phyloP scores from a whole-genome alignment of 345 rosid genomes.

The Corymbia maculata region DNA sequence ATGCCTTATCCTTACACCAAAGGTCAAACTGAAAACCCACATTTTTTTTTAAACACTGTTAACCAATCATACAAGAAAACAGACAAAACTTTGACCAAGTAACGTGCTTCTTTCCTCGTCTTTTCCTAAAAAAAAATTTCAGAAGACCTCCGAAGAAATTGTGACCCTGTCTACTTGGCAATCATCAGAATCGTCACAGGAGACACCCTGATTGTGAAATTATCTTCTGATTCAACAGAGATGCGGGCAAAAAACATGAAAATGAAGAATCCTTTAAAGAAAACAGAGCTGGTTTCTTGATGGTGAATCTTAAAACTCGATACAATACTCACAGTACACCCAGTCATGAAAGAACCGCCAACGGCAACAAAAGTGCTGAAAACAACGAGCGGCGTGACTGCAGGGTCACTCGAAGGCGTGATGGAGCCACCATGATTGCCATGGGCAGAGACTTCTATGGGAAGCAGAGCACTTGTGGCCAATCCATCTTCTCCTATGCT shows the following conservation, averaged over 20 bases:
- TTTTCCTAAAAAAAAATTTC: not conserved
- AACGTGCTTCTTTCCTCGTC: not conserved
- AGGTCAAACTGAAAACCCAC: not conserved
- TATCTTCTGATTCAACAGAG: not conserved
- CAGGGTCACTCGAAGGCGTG: not conserved
- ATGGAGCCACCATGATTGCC: not conserved
- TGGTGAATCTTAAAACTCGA: not conserved
- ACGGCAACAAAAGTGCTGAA: slow-evolving; percentile 42
- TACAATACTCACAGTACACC: slow-evolving; percentile 22
- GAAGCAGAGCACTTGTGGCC: not conserved
- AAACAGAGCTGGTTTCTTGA: not conserved
- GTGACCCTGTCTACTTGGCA: not conserved
- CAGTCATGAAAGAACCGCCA: slow-evolving; percentile 10
- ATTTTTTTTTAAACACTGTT: not conserved
- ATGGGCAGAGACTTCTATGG: not conserved
- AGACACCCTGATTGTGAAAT: not conserved
- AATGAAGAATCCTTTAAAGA: not conserved
- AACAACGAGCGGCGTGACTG: slow-evolving; percentile 16
- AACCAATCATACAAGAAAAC: not conserved
- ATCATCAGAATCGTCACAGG: not conserved
- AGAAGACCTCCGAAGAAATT: not conserved
- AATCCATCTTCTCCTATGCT: not conserved
- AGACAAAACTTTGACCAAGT: not conserved
- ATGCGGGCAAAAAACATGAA: too few species aligned
- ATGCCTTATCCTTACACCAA: not conserved